Evolutionary conservation across 225 moss, liverwort and hornwort species (phyloP).

Genomic region (Marchantia paleacea): DNA sequence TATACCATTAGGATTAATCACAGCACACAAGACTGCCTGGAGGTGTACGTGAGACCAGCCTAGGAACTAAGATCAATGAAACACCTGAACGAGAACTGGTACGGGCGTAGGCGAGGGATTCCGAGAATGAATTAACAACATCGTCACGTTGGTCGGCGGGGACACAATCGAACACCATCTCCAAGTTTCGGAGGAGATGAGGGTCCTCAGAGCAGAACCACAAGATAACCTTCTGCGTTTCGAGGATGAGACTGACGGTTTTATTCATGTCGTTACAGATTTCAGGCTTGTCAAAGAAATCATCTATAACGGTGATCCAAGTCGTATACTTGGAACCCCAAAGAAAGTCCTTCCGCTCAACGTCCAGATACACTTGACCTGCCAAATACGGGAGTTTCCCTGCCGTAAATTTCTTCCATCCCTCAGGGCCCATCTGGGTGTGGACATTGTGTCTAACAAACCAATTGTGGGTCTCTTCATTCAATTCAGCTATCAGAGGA

Average conservation of each 20-base stretch:
- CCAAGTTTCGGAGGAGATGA: no score
- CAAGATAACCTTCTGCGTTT: conserved; percentile 11
- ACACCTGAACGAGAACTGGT: conserved; percentile 7
- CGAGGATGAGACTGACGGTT: conserved; percentile 1
- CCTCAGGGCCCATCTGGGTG: conserved; percentile 13
- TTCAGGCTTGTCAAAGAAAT: conserved; percentile 14
- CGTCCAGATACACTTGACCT: no score
- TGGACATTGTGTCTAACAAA: conserved; percentile 1
- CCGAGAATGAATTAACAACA: neutral
- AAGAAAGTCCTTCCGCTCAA: conserved; percentile 7
- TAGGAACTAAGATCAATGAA: conserved; percentile 4
- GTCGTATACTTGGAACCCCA: conserved; percentile 15
- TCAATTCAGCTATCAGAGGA: conserved; percentile 14
- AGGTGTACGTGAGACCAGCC: neutral
- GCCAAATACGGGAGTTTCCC: neutral
- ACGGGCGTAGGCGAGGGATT: conserved; percentile 11
- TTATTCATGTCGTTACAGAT: no score
- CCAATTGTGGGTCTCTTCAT: conserved; percentile 12
- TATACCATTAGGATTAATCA: no score
- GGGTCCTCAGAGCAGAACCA: no score
- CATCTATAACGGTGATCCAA: conserved; percentile 1
- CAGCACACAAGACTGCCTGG: neutral
- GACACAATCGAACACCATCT: no score
- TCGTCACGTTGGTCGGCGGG: conserved; percentile 4
- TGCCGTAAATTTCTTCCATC: neutral